A percentile compares a stretch with the other conserved stretches of the same genome.
These are phyloP conservation scores for Saprolegnia parasitica DNA, from an alignment of 352 stramenopile genomes.

Conservation along the genomic window DNA sequence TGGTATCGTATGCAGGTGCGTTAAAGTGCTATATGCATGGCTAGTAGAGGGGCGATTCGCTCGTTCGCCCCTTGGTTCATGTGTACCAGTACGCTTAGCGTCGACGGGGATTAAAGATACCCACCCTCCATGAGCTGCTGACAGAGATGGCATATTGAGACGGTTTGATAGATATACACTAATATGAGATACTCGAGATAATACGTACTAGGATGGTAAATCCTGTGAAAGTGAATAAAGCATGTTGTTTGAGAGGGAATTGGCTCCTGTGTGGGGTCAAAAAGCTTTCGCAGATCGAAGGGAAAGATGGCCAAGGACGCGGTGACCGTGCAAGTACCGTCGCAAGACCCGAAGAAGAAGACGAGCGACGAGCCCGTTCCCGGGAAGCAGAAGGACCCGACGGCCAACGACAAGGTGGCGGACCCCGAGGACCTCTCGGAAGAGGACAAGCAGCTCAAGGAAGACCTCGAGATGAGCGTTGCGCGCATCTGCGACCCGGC, in stretches of 20 bases:
- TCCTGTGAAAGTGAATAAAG: constrained; percentile 16
- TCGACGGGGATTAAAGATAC: too few relatives aligned
- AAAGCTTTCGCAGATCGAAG: constrained; percentile 18
- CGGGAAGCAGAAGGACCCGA: constrained; percentile 20
- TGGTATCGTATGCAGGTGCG: too few relatives aligned
- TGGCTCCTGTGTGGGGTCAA: constrained; percentile 25
- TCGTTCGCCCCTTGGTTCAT: too few relatives aligned
- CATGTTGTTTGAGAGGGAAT: constrained; percentile 21
- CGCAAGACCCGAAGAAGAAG: constrained; percentile 53
- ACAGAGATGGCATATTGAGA: too few relatives aligned
- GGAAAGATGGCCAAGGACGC: constrained; percentile 49
- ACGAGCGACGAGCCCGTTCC: constrained; percentile 65
- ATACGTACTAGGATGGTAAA: neutral
- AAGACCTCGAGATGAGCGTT: constrained; percentile 89
- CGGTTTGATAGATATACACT: neutral
- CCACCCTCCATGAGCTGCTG: too few relatives aligned
- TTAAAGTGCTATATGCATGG: too few relatives aligned
- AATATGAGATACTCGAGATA: neutral
- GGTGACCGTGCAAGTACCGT: constrained; percentile 49
- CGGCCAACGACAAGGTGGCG: constrained; percentile 2
- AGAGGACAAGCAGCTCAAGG: constrained; percentile 91
- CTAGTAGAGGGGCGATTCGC: too few relatives aligned
- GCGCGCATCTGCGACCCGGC: constrained; percentile 58
- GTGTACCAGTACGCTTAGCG: too few relatives aligned
- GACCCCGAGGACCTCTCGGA: constrained; percentile 47